phyloP scores from a whole-genome alignment of 2,329 filamentous ascomycete genomes.

The Microsporum ferrugineum region DNA sequence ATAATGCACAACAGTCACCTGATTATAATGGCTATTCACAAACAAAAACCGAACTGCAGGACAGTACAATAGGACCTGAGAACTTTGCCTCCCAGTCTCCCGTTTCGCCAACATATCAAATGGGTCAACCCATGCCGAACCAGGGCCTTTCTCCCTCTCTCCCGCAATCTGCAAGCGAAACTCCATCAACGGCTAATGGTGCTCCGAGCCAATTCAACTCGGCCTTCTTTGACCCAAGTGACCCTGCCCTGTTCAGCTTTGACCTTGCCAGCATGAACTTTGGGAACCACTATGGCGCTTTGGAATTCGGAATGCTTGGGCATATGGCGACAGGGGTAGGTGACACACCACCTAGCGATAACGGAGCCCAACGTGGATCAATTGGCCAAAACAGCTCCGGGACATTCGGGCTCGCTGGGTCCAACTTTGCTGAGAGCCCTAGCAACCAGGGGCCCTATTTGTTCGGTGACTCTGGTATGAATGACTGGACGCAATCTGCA shows the following conservation, averaged over 20 bases:
- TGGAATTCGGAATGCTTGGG: conserved; percentile 91
- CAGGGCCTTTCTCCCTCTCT: conserved; percentile 29
- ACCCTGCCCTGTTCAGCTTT: conserved; percentile 89
- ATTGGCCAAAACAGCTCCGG: conserved; percentile 33
- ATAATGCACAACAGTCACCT: conserved; percentile 25
- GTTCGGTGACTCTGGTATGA: conserved; percentile 36
- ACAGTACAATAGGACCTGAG: conserved; percentile 32
- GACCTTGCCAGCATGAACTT: conserved; percentile 91
- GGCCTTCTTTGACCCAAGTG: conserved; percentile 73
- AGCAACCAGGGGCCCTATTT: conserved; percentile 34
- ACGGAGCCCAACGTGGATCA: conserved; percentile 36
- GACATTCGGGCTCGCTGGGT: conserved; percentile 28
- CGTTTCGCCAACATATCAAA: conserved; percentile 58
- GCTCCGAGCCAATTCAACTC: conserved; percentile 36
- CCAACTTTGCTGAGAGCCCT: conserved; percentile 37
- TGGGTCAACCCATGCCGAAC: conserved; percentile 34
- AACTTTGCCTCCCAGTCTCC: conserved; percentile 62
- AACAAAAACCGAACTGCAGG: conserved; percentile 32
- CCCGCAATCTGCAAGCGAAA: conserved; percentile 39
- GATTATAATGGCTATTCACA: conserved; percentile 32
- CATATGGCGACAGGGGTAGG: conserved; percentile 88
- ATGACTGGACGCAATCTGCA: conserved; percentile 34
- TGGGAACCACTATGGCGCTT: conserved; percentile 86
- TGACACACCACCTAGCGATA: conserved; percentile 63
- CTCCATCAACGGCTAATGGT: conserved; percentile 37